Evolutionary conservation across 441 rosid genomes (phyloP).

Genomic region (Euphorbia corollata): DNA sequence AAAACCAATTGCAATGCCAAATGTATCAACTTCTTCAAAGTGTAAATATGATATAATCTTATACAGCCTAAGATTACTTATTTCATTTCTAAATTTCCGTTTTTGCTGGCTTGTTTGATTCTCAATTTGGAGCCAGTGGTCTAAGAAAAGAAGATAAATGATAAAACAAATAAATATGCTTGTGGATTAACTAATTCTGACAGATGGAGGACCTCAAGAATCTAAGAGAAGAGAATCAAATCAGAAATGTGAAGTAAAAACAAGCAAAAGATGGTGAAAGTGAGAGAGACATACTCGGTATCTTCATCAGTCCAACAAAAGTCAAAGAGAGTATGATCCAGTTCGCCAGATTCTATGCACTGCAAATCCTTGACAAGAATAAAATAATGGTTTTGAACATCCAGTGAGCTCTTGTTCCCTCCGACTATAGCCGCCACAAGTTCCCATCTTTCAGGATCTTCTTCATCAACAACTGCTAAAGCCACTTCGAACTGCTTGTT

Average conservation of each 20-base stretch:
- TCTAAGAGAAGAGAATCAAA: background rate
- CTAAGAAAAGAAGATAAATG: no score
- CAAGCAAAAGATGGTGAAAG: background rate
- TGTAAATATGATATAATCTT: no score
- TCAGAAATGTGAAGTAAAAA: background rate
- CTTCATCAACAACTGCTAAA: constrained; percentile 53
- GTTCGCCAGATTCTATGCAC: constrained; percentile 53
- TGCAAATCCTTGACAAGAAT: constrained; percentile 54
- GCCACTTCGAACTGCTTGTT: constrained; percentile 68
- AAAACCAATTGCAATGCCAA: background rate
- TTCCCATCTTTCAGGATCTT: constrained; percentile 52
- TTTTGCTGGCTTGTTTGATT: no score
- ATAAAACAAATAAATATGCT: no score
- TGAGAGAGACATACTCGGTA: constrained; percentile 30
- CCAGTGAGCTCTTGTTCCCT: constrained; percentile 50
- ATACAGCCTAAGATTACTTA: no score
- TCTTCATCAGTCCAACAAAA: constrained; percentile 46
- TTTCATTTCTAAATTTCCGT: no score
- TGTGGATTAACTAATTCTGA: no score
- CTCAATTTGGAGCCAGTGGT: no score
- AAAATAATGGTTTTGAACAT: constrained; percentile 46
- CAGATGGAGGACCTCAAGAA: background rate
- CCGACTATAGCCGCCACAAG: constrained; percentile 59
- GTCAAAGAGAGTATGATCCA: constrained; percentile 41
- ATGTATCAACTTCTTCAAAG: background rate